These are phyloP conservation scores for Blastomyces parvus DNA, from an alignment of 2,329 filamentous ascomycete genomes.

Conservation along the genomic window DNA sequence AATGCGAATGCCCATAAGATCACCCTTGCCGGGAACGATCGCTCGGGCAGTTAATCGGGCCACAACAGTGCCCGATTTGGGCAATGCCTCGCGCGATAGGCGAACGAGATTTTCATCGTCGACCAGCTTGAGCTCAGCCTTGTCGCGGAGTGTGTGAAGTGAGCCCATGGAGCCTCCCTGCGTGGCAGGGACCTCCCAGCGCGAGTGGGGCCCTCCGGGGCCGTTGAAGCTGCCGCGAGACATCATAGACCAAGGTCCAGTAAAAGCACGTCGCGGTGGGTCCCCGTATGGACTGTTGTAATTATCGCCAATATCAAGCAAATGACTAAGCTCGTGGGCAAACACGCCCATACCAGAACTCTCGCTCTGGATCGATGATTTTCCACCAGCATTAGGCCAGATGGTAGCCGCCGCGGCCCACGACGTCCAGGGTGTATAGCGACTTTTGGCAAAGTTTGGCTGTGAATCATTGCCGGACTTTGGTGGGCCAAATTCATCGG, in stretches of 20 bases:
- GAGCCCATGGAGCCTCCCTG: constrained; percentile 16
- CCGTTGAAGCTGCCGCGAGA: constrained; percentile 17
- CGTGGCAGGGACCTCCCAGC: constrained; percentile 14
- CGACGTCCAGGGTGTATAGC: constrained; percentile 16
- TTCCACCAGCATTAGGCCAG: constrained; percentile 16
- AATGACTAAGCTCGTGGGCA: constrained; percentile 17
- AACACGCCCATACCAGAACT: constrained; percentile 16
- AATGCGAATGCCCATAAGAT: constrained; percentile 14
- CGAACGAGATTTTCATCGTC: constrained; percentile 9
- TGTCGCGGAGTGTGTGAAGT: constrained; percentile 16
- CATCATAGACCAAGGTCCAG: constrained; percentile 18
- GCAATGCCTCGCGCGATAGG: constrained; percentile 14
- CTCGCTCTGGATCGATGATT: constrained; percentile 16
- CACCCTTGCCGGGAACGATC: constrained; percentile 9
- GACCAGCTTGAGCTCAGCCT: constrained; percentile 12
- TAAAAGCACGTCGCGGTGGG: constrained; percentile 12
- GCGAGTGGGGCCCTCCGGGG: constrained; percentile 16
- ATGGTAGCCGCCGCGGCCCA: constrained; percentile 16
- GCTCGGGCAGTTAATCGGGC: constrained; percentile 14
- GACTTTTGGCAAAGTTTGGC: constrained; percentile 13
- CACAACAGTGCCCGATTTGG: constrained; percentile 12
- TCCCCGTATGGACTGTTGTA: constrained; percentile 17
- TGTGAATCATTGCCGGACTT: constrained; percentile 8
- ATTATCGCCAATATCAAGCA: constrained; percentile 17
- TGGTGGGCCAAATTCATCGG: constrained; percentile 13